Evolutionary conservation across 2,329 filamentous ascomycete genomes (phyloP).

Genomic region (Alternaria alternata): DNA sequence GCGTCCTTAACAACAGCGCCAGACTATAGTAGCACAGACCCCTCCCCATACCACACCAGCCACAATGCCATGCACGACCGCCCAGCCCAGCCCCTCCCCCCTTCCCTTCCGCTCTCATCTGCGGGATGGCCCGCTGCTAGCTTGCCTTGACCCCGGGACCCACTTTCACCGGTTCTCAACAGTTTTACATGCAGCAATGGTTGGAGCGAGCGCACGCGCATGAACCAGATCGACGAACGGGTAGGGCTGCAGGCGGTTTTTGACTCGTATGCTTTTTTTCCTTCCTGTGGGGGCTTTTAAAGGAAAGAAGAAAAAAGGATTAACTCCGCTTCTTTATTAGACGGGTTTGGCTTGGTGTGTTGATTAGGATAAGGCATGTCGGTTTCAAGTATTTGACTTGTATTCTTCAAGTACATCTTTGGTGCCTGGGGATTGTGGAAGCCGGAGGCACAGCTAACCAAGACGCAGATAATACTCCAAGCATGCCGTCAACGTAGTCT

Average conservation of each 20-base stretch:
- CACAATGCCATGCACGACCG: neutral
- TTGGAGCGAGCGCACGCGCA: too few relatives aligned
- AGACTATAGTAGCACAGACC: slow-evolving; percentile 1
- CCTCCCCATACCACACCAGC: neutral
- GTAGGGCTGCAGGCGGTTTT: too few relatives aligned
- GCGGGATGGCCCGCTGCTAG: neutral
- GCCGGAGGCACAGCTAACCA: neutral
- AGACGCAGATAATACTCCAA: neutral
- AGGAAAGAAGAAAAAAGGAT: too few relatives aligned
- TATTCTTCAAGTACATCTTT: neutral
- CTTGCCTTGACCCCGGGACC: neutral
- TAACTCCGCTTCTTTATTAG: too few relatives aligned
- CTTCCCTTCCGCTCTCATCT: neutral
- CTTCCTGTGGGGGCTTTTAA: too few relatives aligned
- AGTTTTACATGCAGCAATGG: neutral
- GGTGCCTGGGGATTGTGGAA: neutral
- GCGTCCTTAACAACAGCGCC: neutral
- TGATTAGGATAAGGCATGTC: neutral
- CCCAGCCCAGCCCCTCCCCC: neutral
- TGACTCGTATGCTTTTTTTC: too few relatives aligned
- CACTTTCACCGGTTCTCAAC: neutral
- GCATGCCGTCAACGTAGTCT: neutral
- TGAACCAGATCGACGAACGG: too few relatives aligned
- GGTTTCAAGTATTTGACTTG: neutral
- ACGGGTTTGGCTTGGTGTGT: too few relatives aligned